Percentiles rank a stretch among this genome's conserved stretches.
Conservation (phyloP, 2,329 filamentous ascomycete species). For the Sporothrix brunneoviolacea region DNA sequence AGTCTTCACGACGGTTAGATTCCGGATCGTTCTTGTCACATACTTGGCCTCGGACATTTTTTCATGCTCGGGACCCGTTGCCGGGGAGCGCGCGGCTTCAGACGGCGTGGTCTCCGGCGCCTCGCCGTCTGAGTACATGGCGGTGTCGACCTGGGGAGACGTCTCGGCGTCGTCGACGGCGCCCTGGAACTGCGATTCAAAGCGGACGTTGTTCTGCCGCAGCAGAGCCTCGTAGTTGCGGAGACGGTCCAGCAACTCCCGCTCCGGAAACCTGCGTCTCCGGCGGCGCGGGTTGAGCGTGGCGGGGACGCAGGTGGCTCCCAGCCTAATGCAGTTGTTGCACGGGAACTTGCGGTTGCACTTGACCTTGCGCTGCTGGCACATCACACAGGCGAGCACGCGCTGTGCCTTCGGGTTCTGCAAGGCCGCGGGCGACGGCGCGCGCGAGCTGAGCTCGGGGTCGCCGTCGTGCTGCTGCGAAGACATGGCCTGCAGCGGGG, state of each 20-base stretch:
- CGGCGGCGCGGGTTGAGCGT: conserved; percentile 33
- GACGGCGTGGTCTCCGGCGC: neutral
- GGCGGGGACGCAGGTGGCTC: conserved; percentile 11
- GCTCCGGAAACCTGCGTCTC: conserved; percentile 45
- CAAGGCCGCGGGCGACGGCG: neutral
- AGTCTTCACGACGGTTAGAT: too few relatives aligned
- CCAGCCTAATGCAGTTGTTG: conserved; percentile 39
- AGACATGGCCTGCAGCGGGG: neutral
- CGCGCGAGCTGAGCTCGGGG: too few relatives aligned
- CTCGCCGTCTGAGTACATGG: neutral
- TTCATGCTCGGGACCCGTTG: neutral
- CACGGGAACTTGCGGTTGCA: conserved; percentile 53
- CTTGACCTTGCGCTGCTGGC: conserved; percentile 55
- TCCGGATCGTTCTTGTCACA: too few relatives aligned
- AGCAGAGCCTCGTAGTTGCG: conserved; percentile 52
- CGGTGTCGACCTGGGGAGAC: neutral
- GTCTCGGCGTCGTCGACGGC: neutral
- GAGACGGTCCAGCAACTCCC: conserved; percentile 50
- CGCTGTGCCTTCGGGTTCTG: conserved; percentile 28
- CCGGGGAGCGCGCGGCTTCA: neutral
- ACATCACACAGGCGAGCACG: conserved; percentile 48
- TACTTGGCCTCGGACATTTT: neutral
- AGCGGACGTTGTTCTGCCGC: conserved; percentile 45
- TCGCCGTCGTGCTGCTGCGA: neutral
- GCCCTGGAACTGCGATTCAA: conserved; percentile 35